These are phyloP conservation scores for Ascochyta rabiei DNA, from an alignment of 2,329 filamentous ascomycete species.

Conservation along the genomic window DNA sequence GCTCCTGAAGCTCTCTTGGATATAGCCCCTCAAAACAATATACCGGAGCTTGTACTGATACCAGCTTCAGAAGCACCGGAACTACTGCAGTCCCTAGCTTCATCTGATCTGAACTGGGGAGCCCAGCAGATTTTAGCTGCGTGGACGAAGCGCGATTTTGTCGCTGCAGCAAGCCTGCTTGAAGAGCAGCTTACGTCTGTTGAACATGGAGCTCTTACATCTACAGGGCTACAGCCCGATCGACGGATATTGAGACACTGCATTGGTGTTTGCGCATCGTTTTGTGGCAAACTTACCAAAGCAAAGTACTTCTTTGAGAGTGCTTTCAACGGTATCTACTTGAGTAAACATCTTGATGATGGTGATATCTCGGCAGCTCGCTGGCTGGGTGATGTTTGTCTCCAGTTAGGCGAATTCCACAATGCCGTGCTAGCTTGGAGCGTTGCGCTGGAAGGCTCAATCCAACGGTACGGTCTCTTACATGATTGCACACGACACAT, in stretches of 20 bases:
- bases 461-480: conserved; percentile 23
- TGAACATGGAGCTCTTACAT: conserved; percentile 29
- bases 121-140: background rate
- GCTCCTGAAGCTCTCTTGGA: background rate
- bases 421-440: conserved; percentile 40
- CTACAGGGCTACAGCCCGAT: conserved; percentile 31
- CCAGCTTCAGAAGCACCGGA: background rate
- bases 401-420: conserved; percentile 34
- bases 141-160: conserved; percentile 24
- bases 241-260: conserved; percentile 34
- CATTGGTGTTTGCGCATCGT: conserved; percentile 36
- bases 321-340: conserved; percentile 32
- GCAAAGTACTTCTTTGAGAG: conserved; percentile 40
- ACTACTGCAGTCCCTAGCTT: background rate
- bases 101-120: background rate
- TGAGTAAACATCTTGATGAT: conserved; percentile 32
- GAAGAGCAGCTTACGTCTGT: conserved; percentile 36
- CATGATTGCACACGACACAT: conserved; percentile 24
- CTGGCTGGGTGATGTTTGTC: conserved; percentile 43
- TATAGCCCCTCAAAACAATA: background rate
- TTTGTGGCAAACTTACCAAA: conserved; percentile 33
- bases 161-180: conserved; percentile 24
- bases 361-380: conserved; percentile 42
- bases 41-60: background rate
- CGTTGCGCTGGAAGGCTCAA: conserved; percentile 35